Percentiles rank a stretch among this genome's conserved stretches.
These are phyloP conservation scores for Collybia mongolica DNA, from an alignment of 768 basidiomycete species.

Conservation along the genomic window DNA sequence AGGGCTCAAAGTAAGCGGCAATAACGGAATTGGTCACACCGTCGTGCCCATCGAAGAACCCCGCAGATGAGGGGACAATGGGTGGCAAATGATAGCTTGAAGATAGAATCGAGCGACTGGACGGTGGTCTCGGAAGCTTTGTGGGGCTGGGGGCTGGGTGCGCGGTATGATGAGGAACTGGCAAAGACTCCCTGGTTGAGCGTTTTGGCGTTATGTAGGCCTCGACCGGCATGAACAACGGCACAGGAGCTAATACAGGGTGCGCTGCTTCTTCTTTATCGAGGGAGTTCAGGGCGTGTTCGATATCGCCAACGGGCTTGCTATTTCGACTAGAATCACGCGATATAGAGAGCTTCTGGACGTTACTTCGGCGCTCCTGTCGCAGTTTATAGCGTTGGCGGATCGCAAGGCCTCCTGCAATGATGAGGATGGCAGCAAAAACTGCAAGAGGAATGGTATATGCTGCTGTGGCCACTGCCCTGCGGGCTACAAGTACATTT, in stretches of 20 bases:
- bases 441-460: constrained; percentile 33
- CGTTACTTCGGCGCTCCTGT: constrained; percentile 14
- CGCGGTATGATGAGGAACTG: constrained; percentile 10
- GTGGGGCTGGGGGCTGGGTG: not conserved
- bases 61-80: not conserved
- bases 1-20: constrained; percentile 6
- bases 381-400: constrained; percentile 23
- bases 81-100: constrained; percentile 1
- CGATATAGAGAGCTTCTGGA: constrained; percentile 17
- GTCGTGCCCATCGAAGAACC: constrained; percentile 1
- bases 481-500: constrained; percentile 20
- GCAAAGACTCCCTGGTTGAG: constrained; percentile 7
- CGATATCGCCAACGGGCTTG: constrained; percentile 17
- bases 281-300: constrained; percentile 16
- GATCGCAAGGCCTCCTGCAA: constrained; percentile 25
- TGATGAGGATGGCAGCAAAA: constrained; percentile 26
- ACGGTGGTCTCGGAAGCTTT: constrained; percentile 8
- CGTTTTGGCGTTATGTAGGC: not conserved
- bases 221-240: constrained; percentile 19
- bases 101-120: not conserved
- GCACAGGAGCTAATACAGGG: constrained; percentile 14
- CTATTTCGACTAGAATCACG: constrained; percentile 13
- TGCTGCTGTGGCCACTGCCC: constrained; percentile 24
- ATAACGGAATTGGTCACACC: constrained; percentile 5
- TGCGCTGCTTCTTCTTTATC: constrained; percentile 10